A percentile compares a stretch with the other conserved stretches of the same genome.
Evolutionary conservation across 2,329 filamentous ascomycete species (phyloP).

Genomic region (Aureobasidium leucospermi): DNA sequence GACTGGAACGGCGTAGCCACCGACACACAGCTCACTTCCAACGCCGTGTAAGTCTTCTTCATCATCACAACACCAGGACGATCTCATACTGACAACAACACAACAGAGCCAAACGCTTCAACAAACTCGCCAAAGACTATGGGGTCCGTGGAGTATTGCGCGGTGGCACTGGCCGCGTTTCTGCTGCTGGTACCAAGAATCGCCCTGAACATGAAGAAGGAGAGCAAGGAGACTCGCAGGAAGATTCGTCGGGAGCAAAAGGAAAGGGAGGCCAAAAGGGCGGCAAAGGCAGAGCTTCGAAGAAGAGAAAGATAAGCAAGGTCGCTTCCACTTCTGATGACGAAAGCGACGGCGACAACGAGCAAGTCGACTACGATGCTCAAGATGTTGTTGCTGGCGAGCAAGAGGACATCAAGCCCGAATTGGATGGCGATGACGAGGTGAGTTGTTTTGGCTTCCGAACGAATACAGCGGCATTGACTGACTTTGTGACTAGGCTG

Average conservation of each 20-base stretch:
- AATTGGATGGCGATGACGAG: background rate
- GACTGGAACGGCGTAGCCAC: slow-evolving; percentile 59
- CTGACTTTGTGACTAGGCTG: background rate
- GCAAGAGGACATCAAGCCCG: background rate
- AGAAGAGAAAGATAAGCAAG: slow-evolving; percentile 15
- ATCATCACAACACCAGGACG: background rate
- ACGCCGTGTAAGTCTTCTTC: slow-evolving; percentile 55
- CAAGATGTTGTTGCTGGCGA: background rate
- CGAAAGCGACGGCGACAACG: slow-evolving; percentile 1
- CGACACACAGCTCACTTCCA: slow-evolving; percentile 57
- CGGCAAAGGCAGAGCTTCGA: slow-evolving; percentile 5
- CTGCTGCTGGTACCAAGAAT: slow-evolving; percentile 12
- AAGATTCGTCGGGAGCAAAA: background rate
- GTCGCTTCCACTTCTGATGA: background rate
- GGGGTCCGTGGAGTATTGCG: slow-evolving; percentile 33
- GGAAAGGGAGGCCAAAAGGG: slow-evolving; percentile 6
- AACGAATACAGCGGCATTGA: background rate
- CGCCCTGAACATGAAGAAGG: slow-evolving; percentile 13
- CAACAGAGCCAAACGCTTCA: slow-evolving; percentile 58
- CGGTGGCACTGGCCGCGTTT: slow-evolving; percentile 11
- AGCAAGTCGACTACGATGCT: background rate
- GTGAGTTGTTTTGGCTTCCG: background rate
- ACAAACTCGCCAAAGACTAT: slow-evolving; percentile 56
- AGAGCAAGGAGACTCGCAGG: slow-evolving; percentile 1
- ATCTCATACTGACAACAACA: slow-evolving; percentile 3